Base-by-base conservation (phyloP, 139 green algal genomes). In the Bryopsis sp. region DNA sequence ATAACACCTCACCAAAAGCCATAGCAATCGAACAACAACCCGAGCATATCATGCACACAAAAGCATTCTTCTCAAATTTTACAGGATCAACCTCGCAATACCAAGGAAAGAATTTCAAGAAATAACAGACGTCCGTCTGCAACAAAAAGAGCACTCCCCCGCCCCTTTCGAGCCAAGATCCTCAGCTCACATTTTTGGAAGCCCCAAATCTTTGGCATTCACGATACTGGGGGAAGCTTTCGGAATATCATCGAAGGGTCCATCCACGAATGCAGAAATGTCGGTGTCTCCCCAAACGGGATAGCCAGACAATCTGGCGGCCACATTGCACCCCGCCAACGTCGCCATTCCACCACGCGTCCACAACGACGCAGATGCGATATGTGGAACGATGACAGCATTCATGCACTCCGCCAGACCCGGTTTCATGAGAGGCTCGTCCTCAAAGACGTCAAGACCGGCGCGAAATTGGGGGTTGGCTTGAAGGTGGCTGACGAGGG, bases 361-460 rank as follows among this genome's bases (percentile, higher is more conserved):
- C 91, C 89, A 96, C 34, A 90, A 71, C 24, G 91, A 96, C 3
- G 94, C 94, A 32, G 90, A 97, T 1, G 94, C 94, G 58, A 99
- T 99, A 82, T 99, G 94, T 2, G 94, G 94, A 67, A 99, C 90
- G 33, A 98, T 90, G 31, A 99, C 94, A 8, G 88, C 93, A 72
- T 99, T 99, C 15, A 81, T 69, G 64, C 86, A 90, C 3, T 97
- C 82, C 0, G 60, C 79, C 32, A 99, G 86, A 1, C 94, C 94
- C 4, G 93, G 85, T 76, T 87, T 89, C 90, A 98, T 99, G 37
- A 82, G 62, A 0, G 94, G 94, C 87, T 99, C 94, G 68, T 98
- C 85, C 84, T 99, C 94, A 78, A 96, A 99, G 72, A 99, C 93
- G 72, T 99, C 93, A 58, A 99, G 81, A n/a, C 90, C 86, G 72